Conservation (phyloP, 352 stramenopile genomes). For the Phytopythium montanum region DNA sequence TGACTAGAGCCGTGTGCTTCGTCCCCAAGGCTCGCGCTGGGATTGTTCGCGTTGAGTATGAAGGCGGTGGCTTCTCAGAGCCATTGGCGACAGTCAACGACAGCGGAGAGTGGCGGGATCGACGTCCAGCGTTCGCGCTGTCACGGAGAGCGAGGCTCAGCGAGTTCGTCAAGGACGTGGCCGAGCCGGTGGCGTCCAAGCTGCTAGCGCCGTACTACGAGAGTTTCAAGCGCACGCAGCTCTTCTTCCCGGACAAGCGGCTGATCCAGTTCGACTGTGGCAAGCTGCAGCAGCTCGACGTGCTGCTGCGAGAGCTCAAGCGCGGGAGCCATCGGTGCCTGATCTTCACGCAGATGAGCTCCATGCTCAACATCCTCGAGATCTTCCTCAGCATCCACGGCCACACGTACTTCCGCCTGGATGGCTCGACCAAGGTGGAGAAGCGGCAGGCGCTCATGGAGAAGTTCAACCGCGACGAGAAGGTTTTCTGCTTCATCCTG, state of each 20-base stretch:
- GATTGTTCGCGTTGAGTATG: conserved; percentile 32
- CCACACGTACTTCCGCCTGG: conserved; percentile 97
- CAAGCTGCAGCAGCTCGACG: conserved; percentile 86
- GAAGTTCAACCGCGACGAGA: conserved; percentile 96
- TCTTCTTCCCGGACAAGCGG: conserved; percentile 97
- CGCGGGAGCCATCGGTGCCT: conserved; percentile 91
- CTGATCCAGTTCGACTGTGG: conserved; percentile 98
- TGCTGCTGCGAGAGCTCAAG: conserved; percentile 96
- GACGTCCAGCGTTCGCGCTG: conserved; percentile 26
- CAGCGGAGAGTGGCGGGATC: not conserved
- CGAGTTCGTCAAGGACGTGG: conserved; percentile 12
- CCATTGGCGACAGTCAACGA: not conserved
- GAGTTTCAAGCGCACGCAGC: conserved; percentile 71
- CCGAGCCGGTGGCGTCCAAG: conserved; percentile 27
- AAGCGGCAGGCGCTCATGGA: conserved; percentile 97
- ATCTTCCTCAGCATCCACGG: conserved; percentile 98
- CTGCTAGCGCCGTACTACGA: conserved; percentile 51
- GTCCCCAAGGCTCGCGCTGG: conserved; percentile 63
- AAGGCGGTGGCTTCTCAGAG: conserved; percentile 33
- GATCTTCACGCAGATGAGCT: conserved; percentile 99
- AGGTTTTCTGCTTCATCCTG: conserved; percentile 99
- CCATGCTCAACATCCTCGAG: conserved; percentile 99
- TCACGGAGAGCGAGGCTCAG: conserved; percentile 28
- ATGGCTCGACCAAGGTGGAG: conserved; percentile 96
- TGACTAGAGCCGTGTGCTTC: conserved; percentile 70